Base-by-base conservation (phyloP, 2,329 filamentous ascomycete genomes). In the Ceratocystis variospora region DNA sequence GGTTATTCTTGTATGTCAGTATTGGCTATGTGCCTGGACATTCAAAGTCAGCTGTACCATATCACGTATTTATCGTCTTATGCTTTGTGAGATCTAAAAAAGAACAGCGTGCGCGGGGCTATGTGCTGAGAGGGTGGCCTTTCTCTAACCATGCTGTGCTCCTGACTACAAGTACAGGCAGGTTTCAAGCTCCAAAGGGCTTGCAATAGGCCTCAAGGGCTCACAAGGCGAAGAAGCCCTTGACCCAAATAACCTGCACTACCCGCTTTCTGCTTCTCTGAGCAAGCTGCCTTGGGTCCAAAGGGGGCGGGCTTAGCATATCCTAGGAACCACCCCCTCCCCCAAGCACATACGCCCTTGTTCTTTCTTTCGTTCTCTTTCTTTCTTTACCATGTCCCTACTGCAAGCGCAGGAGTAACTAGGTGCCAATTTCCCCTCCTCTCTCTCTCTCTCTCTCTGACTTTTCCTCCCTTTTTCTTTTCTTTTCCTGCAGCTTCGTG, bases 371-470 rank as follows among this genome's bases (percentile, higher is more conserved):
- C 44, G 46, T 31, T 28, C 41, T 46, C 41, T 45, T 37, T 37
- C 37, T 61, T n/a, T 17, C 15, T 33, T 41, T 62, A 15, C 41
- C 37, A 63, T 25, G 6, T 33, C 31, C 15, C 61, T 63, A 25
- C 25, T 48, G 44, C 41, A n/a, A 33, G 46, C 31, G 15, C 22
- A 48, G 61, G 12, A 48, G 31, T 17, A 19, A 28, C 41, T 63
- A 31, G 7, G 61, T 63, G 17, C 61, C 41, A 63, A 63, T 63
- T 33, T 70, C 67, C 69, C 70, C 69, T 69, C 69, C 69, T 68
- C 69, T 68, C 69, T 2, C 22, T 22, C 69, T 2, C 22, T 22
- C 22, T 22, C 22, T 22, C 25, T n/a, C 33, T 46, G 10, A 10
- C 28, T n/a, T 22, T 44, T 1, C 41, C 45, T 61, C 28, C 31